Evolutionary conservation across 306 rosid genomes (phyloP).

Genomic region (Medicago lupulina): DNA sequence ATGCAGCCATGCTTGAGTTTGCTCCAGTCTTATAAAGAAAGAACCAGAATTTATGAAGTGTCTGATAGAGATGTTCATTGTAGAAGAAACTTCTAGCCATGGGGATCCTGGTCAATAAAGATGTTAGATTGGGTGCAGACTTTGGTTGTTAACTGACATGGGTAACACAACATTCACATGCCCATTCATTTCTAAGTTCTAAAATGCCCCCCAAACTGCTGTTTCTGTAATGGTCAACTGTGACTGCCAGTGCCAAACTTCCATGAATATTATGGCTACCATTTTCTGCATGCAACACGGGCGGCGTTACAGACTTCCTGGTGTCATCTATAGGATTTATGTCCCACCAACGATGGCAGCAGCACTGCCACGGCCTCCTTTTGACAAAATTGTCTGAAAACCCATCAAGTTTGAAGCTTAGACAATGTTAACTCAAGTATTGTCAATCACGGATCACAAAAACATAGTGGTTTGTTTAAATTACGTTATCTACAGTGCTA

Average conservation of each 20-base stretch:
- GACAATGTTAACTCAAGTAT: background rate
- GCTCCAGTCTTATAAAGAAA: background rate
- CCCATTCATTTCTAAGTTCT: background rate
- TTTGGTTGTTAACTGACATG: background rate
- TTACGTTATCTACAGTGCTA: background rate
- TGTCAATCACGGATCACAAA: background rate
- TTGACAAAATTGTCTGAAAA: background rate
- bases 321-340: background rate
- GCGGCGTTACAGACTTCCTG: background rate
- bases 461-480: background rate
- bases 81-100: background rate
- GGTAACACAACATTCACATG: background rate
- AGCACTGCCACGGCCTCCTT: background rate
- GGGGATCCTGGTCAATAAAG: background rate
- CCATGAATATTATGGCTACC: background rate
- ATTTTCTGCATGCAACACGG: background rate
- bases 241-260: background rate
- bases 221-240: background rate
- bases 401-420: background rate
- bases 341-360: background rate
- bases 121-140: background rate
- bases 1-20: background rate
- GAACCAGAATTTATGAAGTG: background rate
- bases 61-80: background rate
- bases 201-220: background rate